Conservation (phyloP, 208 protist species). For the Leishmania tropica region DNA sequence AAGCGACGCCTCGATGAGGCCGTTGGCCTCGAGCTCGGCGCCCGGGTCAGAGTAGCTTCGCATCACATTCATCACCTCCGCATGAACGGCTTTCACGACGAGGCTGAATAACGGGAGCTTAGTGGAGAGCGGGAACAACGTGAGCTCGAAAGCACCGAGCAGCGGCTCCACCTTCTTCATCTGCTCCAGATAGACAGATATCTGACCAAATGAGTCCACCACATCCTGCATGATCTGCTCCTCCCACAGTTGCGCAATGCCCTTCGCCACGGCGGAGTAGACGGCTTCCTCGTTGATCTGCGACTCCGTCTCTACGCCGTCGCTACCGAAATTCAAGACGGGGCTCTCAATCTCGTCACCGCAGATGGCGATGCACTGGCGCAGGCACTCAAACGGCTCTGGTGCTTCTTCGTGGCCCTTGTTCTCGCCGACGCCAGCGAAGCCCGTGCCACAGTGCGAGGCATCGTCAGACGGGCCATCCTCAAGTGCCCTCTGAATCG, state of each 20-base stretch:
- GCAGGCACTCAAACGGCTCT: conserved; percentile 61
- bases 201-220: conserved; percentile 71
- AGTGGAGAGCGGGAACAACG: conserved; percentile 77
- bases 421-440: not conserved
- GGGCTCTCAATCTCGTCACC: conserved; percentile 57
- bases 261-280: conserved; percentile 52
- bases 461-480: conserved; percentile 37
- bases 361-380: conserved; percentile 81
- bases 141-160: conserved; percentile 81
- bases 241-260: conserved; percentile 70
- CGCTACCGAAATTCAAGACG: conserved; percentile 54
- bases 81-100: conserved; percentile 71
- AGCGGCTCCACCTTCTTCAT: conserved; percentile 88
- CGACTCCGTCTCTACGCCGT: conserved; percentile 57
- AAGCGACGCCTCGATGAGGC: conserved; percentile 77
- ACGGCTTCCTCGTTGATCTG: conserved; percentile 66
- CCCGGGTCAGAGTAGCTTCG: conserved; percentile 57
- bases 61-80: conserved; percentile 78
- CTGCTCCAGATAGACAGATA: conserved; percentile 77
- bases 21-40: conserved; percentile 63
- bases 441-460: not conserved
- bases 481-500: conserved; percentile 78
- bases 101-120: conserved; percentile 78
- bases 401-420: conserved; percentile 28
- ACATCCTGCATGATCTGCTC: conserved; percentile 87